Conservation (phyloP, 2,329 filamentous ascomycete species). For the Colletotrichum tofieldiae region DNA sequence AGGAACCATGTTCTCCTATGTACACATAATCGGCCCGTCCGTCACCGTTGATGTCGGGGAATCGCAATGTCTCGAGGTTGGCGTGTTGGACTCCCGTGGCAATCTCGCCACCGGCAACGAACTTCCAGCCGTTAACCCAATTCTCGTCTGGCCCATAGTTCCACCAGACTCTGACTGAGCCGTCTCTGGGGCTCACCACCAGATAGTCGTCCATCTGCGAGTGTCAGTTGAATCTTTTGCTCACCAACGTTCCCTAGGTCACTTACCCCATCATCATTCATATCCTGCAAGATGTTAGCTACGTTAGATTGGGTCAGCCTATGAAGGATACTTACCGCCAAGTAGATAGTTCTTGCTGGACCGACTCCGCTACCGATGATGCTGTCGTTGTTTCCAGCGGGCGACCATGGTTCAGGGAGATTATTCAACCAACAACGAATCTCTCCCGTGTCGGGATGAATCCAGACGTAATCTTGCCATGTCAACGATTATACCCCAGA, state of each 20-base stretch:
- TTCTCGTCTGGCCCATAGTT: slow-evolving; percentile 43
- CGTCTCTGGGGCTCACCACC: slow-evolving; percentile 37
- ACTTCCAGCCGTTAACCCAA: slow-evolving; percentile 46
- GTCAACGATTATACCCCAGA: not conserved
- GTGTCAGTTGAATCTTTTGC: not conserved
- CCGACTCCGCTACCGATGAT: slow-evolving; percentile 42
- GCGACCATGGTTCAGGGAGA: slow-evolving; percentile 38
- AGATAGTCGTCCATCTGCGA: slow-evolving; percentile 44
- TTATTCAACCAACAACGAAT: slow-evolving; percentile 45
- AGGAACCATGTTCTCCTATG: slow-evolving; percentile 44
- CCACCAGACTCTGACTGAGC: slow-evolving; percentile 44
- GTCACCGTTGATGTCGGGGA: slow-evolving; percentile 49
- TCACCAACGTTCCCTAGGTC: not conserved
- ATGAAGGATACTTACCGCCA: slow-evolving; percentile 25
- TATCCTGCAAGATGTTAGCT: slow-evolving; percentile 28
- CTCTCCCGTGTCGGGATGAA: slow-evolving; percentile 38
- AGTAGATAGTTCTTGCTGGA: slow-evolving; percentile 22
- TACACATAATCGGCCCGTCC: slow-evolving; percentile 48
- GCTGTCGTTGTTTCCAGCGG: slow-evolving; percentile 39
- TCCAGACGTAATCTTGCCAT: slow-evolving; percentile 42
- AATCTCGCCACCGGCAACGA: slow-evolving; percentile 45
- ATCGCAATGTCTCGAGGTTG: slow-evolving; percentile 45
- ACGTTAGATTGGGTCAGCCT: too few species aligned
- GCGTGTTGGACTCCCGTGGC: slow-evolving; percentile 47
- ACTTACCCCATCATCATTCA: slow-evolving; percentile 45